Evolutionary conservation across 1,139 yeast genomes (phyloP).

Genomic region (Petasospora fabianii): DNA sequence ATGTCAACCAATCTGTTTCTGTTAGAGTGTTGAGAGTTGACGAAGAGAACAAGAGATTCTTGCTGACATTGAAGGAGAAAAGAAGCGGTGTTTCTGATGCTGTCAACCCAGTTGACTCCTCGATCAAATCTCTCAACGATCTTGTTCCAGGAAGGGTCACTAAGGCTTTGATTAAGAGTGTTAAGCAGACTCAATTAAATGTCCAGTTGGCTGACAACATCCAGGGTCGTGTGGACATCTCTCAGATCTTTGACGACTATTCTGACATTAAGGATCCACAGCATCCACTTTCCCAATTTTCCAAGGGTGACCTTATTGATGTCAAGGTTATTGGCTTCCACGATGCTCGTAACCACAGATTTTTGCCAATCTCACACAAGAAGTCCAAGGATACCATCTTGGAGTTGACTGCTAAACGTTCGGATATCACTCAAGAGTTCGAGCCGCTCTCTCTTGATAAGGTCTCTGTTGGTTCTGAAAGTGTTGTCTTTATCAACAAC

Average conservation of each 20-base stretch:
- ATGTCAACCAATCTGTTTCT: constrained; percentile 60
- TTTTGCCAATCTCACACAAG: constrained; percentile 64
- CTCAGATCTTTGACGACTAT: constrained; percentile 59
- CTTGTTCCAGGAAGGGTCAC: constrained; percentile 58
- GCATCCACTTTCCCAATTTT: constrained; percentile 60
- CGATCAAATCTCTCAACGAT: constrained; percentile 48
- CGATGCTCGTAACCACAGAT: constrained; percentile 67
- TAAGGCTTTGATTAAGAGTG: constrained; percentile 55
- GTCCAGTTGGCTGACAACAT: constrained; percentile 74
- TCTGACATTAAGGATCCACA: constrained; percentile 54
- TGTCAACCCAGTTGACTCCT: constrained; percentile 58
- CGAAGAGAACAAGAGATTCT: constrained; percentile 65
- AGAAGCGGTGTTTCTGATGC: constrained; percentile 13
- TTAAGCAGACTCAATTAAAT: constrained; percentile 73
- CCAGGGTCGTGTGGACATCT: constrained; percentile 76
- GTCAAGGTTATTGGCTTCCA: constrained; percentile 77
- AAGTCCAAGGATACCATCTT: constrained; percentile 53
- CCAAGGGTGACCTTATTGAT: constrained; percentile 52
- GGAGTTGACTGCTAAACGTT: constrained; percentile 59
- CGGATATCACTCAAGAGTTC: constrained; percentile 32
- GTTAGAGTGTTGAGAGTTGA: constrained; percentile 64
- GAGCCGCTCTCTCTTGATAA: constrained; percentile 42
- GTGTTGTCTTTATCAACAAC: constrained; percentile 66
- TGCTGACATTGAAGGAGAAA: constrained; percentile 51
- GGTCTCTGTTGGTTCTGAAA: constrained; percentile 47